These are phyloP conservation scores for Benincasa hispida DNA, from an alignment of 306 rosid genomes.

Conservation along the genomic window DNA sequence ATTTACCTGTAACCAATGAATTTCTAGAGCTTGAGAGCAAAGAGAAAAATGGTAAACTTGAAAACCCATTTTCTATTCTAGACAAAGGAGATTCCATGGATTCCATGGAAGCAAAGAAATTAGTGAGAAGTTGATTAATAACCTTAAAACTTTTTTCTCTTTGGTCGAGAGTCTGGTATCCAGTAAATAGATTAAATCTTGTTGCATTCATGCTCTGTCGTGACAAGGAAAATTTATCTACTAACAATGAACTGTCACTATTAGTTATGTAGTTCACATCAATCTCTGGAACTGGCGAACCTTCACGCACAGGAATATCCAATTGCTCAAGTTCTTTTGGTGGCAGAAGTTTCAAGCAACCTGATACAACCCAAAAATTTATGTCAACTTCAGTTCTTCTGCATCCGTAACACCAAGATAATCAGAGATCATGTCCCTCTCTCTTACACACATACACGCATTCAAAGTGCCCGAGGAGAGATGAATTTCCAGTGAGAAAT, in stretches of 20 bases:
- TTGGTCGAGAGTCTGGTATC: conserved; percentile 68
- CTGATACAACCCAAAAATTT: conserved; percentile 28
- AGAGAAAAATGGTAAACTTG: neutral
- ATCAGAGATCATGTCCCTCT: neutral
- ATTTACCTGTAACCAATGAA: conserved; percentile 39
- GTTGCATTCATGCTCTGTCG: conserved; percentile 26
- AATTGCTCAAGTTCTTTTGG: conserved; percentile 73
- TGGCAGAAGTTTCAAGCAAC: conserved; percentile 69
- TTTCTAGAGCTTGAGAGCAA: neutral
- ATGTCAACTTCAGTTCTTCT: neutral
- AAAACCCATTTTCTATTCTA: neutral
- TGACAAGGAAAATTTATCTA: conserved; percentile 25
- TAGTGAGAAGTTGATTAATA: conserved; percentile 20
- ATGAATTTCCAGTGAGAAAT: neutral
- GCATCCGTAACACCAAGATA: neutral
- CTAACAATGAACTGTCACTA: conserved; percentile 23
- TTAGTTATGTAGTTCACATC: conserved; percentile 38
- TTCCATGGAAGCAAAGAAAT: neutral
- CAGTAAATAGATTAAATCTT: conserved; percentile 74
- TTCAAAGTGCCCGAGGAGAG: neutral
- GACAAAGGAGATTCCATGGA: neutral
- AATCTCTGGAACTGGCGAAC: conserved; percentile 26
- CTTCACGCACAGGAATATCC: conserved; percentile 38
- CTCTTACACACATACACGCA: neutral
- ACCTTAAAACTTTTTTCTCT: conserved; percentile 73